A percentile compares a stretch with the other conserved stretches of the same genome.
These are phyloP conservation scores for Candida easanensis DNA, from an alignment of 805 yeast species.

Conservation along the genomic window DNA sequence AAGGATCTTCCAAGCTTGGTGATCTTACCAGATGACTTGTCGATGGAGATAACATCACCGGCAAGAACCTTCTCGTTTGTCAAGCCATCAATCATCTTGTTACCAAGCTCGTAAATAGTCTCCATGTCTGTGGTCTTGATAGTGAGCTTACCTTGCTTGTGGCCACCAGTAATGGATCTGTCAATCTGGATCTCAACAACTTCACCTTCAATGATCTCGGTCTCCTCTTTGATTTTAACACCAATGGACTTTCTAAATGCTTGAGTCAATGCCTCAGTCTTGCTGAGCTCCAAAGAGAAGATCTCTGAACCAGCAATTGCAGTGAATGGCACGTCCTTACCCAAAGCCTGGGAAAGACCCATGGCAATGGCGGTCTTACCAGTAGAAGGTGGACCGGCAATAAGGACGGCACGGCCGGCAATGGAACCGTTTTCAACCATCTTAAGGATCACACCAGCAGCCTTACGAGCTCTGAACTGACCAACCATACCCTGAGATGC, in stretches of 20 bases:
- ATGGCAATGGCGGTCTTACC: conserved; percentile 98
- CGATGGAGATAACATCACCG: conserved; percentile 95
- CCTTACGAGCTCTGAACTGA: conserved; percentile 89
- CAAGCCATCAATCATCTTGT: conserved; percentile 90
- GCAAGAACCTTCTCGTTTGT: conserved; percentile 94
- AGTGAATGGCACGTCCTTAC: conserved; percentile 82
- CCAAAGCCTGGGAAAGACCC: conserved; percentile 78
- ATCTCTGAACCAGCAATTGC: conserved; percentile 94
- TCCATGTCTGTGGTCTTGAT: conserved; percentile 98
- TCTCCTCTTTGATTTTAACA: conserved; percentile 91
- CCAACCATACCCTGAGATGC: conserved; percentile 95
- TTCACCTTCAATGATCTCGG: conserved; percentile 97
- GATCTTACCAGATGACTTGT: conserved; percentile 92
- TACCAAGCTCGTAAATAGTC: conserved; percentile 92
- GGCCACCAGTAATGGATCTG: conserved; percentile 94
- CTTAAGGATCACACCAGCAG: conserved; percentile 91
- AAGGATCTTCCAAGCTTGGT: conserved; percentile 94
- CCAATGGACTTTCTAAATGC: conserved; percentile 96
- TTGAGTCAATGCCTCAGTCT: conserved; percentile 95
- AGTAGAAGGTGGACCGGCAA: conserved; percentile 98
- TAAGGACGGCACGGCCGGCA: conserved; percentile 92
- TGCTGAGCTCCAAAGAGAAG: conserved; percentile 85
- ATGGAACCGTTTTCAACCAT: conserved; percentile 92
- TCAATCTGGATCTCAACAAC: conserved; percentile 96
- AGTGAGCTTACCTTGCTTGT: conserved; percentile 95